Evolutionary conservation across 352 stramenopile genomes (phyloP).

Genomic region (Phytophthora tubulina): DNA sequence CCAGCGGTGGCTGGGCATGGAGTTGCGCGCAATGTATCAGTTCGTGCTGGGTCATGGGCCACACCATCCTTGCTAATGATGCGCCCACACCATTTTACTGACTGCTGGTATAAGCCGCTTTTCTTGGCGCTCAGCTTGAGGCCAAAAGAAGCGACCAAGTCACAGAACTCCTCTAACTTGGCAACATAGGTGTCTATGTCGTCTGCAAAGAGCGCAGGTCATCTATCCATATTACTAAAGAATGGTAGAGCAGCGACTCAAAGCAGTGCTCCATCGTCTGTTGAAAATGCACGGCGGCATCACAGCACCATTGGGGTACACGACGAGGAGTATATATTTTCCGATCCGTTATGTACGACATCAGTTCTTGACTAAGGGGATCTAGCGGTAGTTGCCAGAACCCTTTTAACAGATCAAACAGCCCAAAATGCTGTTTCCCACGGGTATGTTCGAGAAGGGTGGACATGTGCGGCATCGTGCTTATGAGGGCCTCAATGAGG

Average conservation of each 20-base stretch:
- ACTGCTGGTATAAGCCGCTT: not conserved
- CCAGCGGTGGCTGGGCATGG: not conserved
- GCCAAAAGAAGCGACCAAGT: not conserved
- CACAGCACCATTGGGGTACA: not conserved
- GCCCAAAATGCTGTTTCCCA: too few species aligned
- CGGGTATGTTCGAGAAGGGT: not conserved
- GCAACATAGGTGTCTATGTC: not conserved
- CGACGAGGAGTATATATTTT: not conserved
- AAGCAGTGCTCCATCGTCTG: conserved; percentile 1
- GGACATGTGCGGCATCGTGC: not conserved
- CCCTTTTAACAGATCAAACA: not conserved
- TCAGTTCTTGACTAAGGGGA: not conserved
- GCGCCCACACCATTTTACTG: not conserved
- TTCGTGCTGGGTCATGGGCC: not conserved
- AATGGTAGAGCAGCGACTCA: not conserved
- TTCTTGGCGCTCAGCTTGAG: not conserved
- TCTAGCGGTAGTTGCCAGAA: not conserved
- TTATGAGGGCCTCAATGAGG: not conserved
- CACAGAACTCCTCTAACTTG: not conserved
- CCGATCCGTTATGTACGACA: not conserved
- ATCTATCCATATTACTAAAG: not conserved
- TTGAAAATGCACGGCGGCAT: not conserved
- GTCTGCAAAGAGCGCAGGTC: not conserved
- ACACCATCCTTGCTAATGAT: not conserved
- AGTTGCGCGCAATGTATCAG: not conserved